phyloP scores from a whole-genome alignment of 208 protist genomes.

The Leishmania tropica region DNA sequence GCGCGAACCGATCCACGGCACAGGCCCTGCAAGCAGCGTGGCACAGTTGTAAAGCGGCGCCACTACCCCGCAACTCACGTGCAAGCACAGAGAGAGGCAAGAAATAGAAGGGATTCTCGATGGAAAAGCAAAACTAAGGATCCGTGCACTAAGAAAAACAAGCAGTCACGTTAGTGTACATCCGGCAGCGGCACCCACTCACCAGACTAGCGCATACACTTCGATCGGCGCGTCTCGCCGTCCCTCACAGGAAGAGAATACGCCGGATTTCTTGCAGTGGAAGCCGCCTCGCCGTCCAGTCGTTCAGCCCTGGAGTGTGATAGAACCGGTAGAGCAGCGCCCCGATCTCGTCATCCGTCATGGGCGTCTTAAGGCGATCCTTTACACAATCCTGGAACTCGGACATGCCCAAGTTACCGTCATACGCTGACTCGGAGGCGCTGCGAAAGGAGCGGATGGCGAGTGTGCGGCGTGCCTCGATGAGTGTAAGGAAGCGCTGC shows the following conservation, averaged over 20 bases:
- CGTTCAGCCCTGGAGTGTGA: constrained; percentile 52
- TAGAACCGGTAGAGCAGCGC: constrained; percentile 87
- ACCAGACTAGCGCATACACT: neutral
- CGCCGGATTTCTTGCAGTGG: constrained; percentile 67
- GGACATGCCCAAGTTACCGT: constrained; percentile 77
- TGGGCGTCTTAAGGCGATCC: constrained; percentile 58
- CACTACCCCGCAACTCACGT: neutral
- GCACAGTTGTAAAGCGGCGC: neutral
- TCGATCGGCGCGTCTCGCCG: neutral
- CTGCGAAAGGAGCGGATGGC: constrained; percentile 72
- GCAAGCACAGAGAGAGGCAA: neutral
- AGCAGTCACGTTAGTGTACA: constrained; percentile 1
- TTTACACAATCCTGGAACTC: constrained; percentile 70
- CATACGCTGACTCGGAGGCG: constrained; percentile 59
- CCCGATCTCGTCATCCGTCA: constrained; percentile 73
- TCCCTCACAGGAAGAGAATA: constrained; percentile 52
- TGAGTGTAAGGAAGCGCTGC: constrained; percentile 69
- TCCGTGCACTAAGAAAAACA: neutral
- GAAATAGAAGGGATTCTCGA: neutral
- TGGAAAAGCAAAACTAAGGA: neutral
- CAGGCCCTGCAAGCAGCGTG: neutral
- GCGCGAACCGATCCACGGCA: neutral
- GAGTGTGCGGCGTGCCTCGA: constrained; percentile 76
- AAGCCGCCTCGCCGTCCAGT: constrained; percentile 75
- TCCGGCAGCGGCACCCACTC: constrained; percentile 1